Conservation (phyloP, 805 yeast species). For the Ogataea nonfermentans region DNA sequence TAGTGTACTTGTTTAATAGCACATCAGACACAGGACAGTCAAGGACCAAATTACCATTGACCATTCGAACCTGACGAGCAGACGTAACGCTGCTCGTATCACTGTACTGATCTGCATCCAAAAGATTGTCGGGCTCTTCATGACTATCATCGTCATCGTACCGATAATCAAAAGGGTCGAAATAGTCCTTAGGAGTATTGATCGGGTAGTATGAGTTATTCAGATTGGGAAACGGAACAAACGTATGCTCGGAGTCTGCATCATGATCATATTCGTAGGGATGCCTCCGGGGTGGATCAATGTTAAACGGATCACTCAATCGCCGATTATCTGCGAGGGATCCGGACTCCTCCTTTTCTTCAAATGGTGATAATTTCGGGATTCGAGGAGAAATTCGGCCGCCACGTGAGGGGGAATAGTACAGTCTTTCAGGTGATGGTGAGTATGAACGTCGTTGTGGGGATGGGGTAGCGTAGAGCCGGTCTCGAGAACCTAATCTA, state of each 20-base stretch:
- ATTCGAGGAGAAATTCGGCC: conserved; percentile 2
- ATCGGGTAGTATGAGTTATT: conserved; percentile 35
- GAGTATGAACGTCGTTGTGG: conserved; percentile 21
- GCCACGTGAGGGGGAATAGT: conserved; percentile 7
- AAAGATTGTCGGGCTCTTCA: conserved; percentile 9
- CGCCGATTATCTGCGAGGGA: conserved; percentile 1
- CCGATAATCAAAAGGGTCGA: conserved; percentile 32
- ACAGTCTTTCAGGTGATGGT: conserved; percentile 21
- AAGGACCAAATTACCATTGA: conserved; percentile 76
- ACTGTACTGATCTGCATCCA: conserved; percentile 15
- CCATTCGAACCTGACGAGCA: conserved; percentile 47
- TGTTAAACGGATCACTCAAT: conserved; percentile 1
- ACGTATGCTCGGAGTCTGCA: conserved; percentile 26
- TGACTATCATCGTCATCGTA: conserved; percentile 26
- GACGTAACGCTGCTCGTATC: conserved; percentile 18
- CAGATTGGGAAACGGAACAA: conserved; percentile 35
- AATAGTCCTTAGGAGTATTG: conserved; percentile 29
- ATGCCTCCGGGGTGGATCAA: conserved; percentile 4
- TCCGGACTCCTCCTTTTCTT: conserved; percentile 9
- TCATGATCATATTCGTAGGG: conserved; percentile 28
- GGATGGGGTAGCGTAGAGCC: conserved; percentile 19
- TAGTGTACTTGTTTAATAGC: conserved; percentile 51
- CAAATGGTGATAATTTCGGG: conserved; percentile 15
- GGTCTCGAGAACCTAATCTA: conserved; percentile 14
- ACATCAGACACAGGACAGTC: conserved; percentile 86